Evolutionary conservation across 2,329 filamentous ascomycete species (phyloP), one percentile per base, ranked within the genome.

Genomic region (Fusarium torreyae): DNA sequence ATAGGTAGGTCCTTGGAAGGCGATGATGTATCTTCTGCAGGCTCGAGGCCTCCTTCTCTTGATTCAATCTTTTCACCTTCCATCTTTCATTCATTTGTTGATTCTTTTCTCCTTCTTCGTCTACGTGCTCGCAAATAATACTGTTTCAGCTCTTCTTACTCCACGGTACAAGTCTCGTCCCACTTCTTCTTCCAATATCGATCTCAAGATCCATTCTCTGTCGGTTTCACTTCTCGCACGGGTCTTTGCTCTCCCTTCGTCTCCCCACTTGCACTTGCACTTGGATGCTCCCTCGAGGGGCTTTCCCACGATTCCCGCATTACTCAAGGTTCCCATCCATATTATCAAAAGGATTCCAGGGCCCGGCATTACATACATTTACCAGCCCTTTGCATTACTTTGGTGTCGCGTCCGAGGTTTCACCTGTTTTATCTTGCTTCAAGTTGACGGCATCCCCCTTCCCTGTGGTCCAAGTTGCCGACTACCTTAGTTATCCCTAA

Each of bases 341-440:
- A 65, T 57, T 57, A 66, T 68, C 59, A 48, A 58, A 65, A 70
- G 58, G 68, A 71, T 70, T 70, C 68, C 63, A 66, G 58, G 68
- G 59, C 68, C 56, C 44, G 64, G 49, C 55, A 70, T 70, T 61
- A 57, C 51, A 46, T 49, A 52, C 57, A 39, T 40, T 54, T 65
- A 39, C 62, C 67, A 67, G 68, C 63, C 64, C 52, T 63, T 64
- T 61, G 58, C 68, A 57, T 70, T 52, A 44, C 56, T 45, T 31
- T 39, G 33, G 50, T 70, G 66, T 62, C 49, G 57, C 68, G 63
- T 52, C 50, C 66, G 60, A 55, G 69, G 73, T 75, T 75, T 74
- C 73, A 73, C 57, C 48, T 68, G 64, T 63, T 69, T 56, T 70
- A 71, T 66, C 59, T 53, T 73, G 66, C 66, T 64, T 73, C 63